phyloP scores from a whole-genome alignment of 2,329 filamentous ascomycete genomes.

The Endocalyx cinctus region DNA sequence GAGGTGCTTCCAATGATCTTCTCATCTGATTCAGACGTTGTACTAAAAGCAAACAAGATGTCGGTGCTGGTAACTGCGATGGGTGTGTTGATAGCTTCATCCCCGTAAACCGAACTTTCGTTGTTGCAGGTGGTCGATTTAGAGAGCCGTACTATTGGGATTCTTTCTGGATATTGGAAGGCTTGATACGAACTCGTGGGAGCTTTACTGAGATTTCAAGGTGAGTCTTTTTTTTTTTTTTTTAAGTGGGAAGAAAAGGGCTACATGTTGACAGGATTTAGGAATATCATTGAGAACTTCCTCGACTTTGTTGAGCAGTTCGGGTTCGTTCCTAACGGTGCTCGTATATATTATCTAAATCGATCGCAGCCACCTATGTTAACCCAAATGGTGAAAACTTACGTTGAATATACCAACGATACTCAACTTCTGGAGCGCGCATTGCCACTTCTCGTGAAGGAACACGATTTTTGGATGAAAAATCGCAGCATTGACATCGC shows the following conservation, averaged over 20 bases:
- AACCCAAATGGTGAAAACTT: slow-evolving; percentile 61
- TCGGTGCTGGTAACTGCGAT: slow-evolving; percentile 47
- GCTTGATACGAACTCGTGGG: slow-evolving; percentile 59
- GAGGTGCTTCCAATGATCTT: no score
- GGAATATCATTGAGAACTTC: slow-evolving; percentile 67
- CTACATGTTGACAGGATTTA: slow-evolving; percentile 7
- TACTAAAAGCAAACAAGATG: no score
- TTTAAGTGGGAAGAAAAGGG: no score
- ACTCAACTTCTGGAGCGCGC: slow-evolving; percentile 55
- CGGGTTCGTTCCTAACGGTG: slow-evolving; percentile 65
- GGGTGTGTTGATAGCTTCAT: slow-evolving; percentile 62
- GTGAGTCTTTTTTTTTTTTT: no score
- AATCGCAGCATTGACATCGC: slow-evolving; percentile 56
- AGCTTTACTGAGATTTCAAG: slow-evolving; percentile 58
- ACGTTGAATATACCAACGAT: slow-evolving; percentile 62
- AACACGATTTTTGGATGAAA: slow-evolving; percentile 58
- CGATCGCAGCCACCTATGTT: slow-evolving; percentile 63
- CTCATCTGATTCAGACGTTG: no score
- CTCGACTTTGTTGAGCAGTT: slow-evolving; percentile 60
- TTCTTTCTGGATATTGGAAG: slow-evolving; percentile 64
- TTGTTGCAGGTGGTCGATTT: slow-evolving; percentile 68
- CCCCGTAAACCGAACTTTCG: slow-evolving; percentile 61
- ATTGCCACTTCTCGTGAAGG: slow-evolving; percentile 57
- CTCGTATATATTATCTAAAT: slow-evolving; percentile 64
- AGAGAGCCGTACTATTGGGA: slow-evolving; percentile 70